Conservation (phyloP, 495 filamentous ascomycete species). For the Oidiodendron maius region DNA sequence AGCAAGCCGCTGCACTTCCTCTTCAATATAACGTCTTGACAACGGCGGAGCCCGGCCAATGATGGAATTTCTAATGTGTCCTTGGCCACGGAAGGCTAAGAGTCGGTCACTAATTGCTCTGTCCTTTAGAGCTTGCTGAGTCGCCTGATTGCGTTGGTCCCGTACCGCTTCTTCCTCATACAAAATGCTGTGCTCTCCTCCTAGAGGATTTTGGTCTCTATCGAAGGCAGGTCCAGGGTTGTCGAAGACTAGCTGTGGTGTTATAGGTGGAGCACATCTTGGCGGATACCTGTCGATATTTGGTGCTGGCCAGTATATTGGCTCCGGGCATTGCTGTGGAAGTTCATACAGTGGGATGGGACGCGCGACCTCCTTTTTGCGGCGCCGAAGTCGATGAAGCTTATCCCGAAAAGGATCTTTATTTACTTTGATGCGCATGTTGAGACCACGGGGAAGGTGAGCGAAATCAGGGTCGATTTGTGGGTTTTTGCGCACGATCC, state of each 20-base stretch:
- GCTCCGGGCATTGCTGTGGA: neutral
- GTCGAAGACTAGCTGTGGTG: neutral
- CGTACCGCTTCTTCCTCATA: neutral
- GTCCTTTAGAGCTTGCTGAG: neutral
- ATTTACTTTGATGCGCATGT: neutral
- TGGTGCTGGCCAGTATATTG: neutral
- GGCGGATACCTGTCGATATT: neutral
- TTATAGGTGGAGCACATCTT: neutral
- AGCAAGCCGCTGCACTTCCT: neutral
- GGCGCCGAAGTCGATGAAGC: neutral
- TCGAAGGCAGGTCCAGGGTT: neutral
- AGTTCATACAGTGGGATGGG: neutral
- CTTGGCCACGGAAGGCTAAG: neutral
- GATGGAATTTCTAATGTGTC: neutral
- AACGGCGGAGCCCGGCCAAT: constrained; percentile 8
- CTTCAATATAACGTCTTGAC: neutral
- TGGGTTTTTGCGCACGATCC: constrained; percentile 1
- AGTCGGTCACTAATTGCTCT: neutral
- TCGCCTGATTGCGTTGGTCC: neutral
- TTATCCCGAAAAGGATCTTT: neutral
- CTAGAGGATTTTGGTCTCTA: neutral
- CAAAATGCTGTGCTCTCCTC: neutral
- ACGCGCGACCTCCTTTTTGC: neutral
- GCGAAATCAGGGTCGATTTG: neutral
- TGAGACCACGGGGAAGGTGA: neutral